phyloP scores from a whole-genome alignment of 2,329 filamentous ascomycete species.

The Tolypocladium cylindrosporum region DNA sequence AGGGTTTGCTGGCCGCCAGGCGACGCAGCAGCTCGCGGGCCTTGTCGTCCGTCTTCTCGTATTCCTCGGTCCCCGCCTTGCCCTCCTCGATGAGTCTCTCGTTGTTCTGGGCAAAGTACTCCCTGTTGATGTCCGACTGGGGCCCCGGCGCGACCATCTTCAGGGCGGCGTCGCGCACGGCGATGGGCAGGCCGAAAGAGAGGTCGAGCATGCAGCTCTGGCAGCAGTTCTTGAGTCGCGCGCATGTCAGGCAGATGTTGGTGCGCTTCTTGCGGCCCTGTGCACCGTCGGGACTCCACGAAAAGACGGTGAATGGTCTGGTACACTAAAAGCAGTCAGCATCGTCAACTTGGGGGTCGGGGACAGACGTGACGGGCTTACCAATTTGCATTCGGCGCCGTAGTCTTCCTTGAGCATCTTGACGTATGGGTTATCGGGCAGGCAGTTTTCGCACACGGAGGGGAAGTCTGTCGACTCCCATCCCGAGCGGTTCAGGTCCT shows the following conservation, averaged over 20 bases:
- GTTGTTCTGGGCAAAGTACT: slow-evolving; percentile 97
- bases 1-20: slow-evolving; percentile 86
- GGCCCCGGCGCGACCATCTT: slow-evolving; percentile 97
- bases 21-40: slow-evolving; percentile 77
- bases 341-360: background rate
- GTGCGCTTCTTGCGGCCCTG: slow-evolving; percentile 82
- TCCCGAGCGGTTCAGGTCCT: slow-evolving; percentile 87
- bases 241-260: slow-evolving; percentile 93
- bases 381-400: slow-evolving; percentile 72
- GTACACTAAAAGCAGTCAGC: slow-evolving; percentile 51
- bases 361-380: slow-evolving; percentile 11
- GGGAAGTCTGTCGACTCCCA: slow-evolving; percentile 93
- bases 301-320: slow-evolving; percentile 89
- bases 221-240: slow-evolving; percentile 95
- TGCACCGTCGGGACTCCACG: slow-evolving; percentile 88
- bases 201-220: slow-evolving; percentile 98
- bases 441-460: slow-evolving; percentile 82
- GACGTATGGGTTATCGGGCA: slow-evolving; percentile 94
- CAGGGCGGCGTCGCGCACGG: slow-evolving; percentile 87
- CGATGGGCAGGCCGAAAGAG: slow-evolving; percentile 88
- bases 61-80: slow-evolving; percentile 73
- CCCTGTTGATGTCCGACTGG: slow-evolving; percentile 83
- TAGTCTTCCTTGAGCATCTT: slow-evolving; percentile 99
- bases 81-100: slow-evolving; percentile 93
- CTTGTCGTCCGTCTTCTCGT: slow-evolving; percentile 96